Conservation (phyloP, 148 eudicot genomes). For the Diospyros kaki region DNA sequence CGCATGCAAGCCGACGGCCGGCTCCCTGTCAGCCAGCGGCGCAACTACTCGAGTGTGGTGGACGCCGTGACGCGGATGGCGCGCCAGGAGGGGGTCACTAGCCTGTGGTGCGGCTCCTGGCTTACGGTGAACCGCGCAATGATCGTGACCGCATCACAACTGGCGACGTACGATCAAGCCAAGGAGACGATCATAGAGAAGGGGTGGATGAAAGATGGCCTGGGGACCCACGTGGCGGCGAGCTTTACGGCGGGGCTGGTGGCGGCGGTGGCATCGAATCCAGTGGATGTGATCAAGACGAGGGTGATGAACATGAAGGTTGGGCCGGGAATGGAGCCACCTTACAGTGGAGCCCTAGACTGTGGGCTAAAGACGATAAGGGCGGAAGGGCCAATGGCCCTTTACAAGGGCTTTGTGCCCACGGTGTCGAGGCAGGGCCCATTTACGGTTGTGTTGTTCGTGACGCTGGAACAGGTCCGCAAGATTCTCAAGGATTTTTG, state of each 20-base stretch:
- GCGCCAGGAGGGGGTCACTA: slow-evolving; percentile 32
- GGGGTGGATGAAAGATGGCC: slow-evolving; percentile 40
- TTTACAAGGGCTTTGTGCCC: slow-evolving; percentile 49
- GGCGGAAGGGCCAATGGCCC: slow-evolving; percentile 45
- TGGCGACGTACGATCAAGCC: slow-evolving; percentile 47
- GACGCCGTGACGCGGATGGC: slow-evolving; percentile 39
- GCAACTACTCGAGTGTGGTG: slow-evolving; percentile 37
- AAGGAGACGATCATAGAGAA: slow-evolving; percentile 39
- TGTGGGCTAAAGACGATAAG: slow-evolving; percentile 39
- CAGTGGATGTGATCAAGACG: slow-evolving; percentile 52
- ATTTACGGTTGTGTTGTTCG: slow-evolving; percentile 47
- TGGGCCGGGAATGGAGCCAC: slow-evolving; percentile 30
- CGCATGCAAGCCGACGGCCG: slow-evolving; percentile 59
- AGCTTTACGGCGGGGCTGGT: slow-evolving; percentile 53
- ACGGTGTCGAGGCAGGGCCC: slow-evolving; percentile 54
- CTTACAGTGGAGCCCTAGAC: slow-evolving; percentile 41
- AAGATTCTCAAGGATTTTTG: slow-evolving; percentile 39
- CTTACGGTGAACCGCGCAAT: slow-evolving; percentile 59
- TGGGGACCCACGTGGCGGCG: slow-evolving; percentile 46
- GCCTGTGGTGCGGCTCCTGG: slow-evolving; percentile 54
- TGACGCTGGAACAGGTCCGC: slow-evolving; percentile 47
- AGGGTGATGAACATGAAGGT: slow-evolving; percentile 56
- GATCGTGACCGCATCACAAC: slow-evolving; percentile 51
- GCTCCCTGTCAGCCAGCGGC: slow-evolving; percentile 35
- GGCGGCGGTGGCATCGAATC: slow-evolving; percentile 47